Evolutionary conservation across 352 stramenopile species (phyloP).

Genomic region (Phytophthora fragariae): DNA sequence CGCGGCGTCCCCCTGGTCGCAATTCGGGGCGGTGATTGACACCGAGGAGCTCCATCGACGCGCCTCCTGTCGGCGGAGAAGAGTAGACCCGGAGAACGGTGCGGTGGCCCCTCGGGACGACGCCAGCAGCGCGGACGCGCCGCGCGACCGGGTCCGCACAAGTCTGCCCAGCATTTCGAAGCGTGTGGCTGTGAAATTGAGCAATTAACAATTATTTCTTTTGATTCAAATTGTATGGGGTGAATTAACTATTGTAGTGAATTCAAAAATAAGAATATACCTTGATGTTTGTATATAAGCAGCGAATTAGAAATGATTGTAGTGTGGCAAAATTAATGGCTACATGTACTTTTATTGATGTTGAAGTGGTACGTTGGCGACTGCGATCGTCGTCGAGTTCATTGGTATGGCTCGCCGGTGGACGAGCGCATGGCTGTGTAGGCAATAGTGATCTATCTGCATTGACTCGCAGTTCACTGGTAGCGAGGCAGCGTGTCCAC

Average conservation of each 20-base stretch:
- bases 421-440: slow-evolving; percentile 9
- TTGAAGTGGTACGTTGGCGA: slow-evolving; percentile 23
- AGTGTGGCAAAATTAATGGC: slow-evolving; percentile 19
- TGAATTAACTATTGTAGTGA: background rate
- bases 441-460: slow-evolving; percentile 12
- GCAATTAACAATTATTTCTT: background rate
- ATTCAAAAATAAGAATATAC: background rate
- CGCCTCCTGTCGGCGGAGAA: slow-evolving; percentile 8
- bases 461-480: slow-evolving; percentile 18
- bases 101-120: background rate
- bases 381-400: background rate
- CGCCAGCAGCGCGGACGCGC: slow-evolving; percentile 16
- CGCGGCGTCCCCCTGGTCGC: slow-evolving; percentile 24
- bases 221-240: background rate
- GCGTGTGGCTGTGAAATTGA: slow-evolving; percentile 19
- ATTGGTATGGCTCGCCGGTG: slow-evolving; percentile 17
- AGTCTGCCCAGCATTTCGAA: slow-evolving; percentile 29
- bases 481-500: slow-evolving; percentile 57
- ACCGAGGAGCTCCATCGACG: slow-evolving; percentile 29
- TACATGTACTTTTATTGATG: slow-evolving; percentile 3
- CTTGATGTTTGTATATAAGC: background rate
- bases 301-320: slow-evolving; percentile 4
- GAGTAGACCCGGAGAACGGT: background rate
- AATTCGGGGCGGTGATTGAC: slow-evolving; percentile 19
- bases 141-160: slow-evolving; percentile 10